Base-by-base conservation (phyloP, 2,329 filamentous ascomycete species). In the Berkeleyomyces basicola region DNA sequence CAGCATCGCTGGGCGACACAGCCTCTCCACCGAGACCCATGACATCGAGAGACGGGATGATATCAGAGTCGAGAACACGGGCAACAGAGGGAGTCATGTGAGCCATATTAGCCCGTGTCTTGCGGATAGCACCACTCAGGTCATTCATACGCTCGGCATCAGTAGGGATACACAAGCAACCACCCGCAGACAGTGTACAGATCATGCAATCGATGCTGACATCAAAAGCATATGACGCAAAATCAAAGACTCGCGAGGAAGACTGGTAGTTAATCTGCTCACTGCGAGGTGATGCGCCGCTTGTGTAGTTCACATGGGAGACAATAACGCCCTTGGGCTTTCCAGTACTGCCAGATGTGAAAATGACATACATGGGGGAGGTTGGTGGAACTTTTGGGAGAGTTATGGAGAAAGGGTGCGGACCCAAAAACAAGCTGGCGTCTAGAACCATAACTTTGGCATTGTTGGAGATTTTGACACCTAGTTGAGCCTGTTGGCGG, bases 301-400 rank as follows among this genome's bases (percentile, higher is more conserved):
- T 77, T 39, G 75, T 75, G 64, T 76, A 78, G 61, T 77, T 77
- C 42, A 69, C 71, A 64, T 80, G 78, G 1, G 74, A 74, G 63
- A 79, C 73, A 55, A 84, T 74, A 3, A 84, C 82, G 31, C 82
- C 83, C 72, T 85, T 85, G 1, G 82, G 83, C 64, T 77, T 78
- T 5, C 83, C 82, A 0, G 83, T 85, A 64, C 81, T 85, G 11
- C 82, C 82, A 0, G 82, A 85, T 9, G 82, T 85, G 69, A 84
- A 85, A 68, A 85, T 83, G 67, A 84, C 79, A 65, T 79, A 80
- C 42, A 78, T 73, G 7, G 76, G 73, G 0, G 73, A 70, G 4
- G 70, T 69, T 2, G 76, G 66, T 2, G 83, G 70, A n/a, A 79
- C 74, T 0, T 63, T 58, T 0, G 74, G 74, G 1, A 76, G 67